Evolutionary conservation across 495 filamentous ascomycete species (phyloP), one percentile per base, ranked within the genome.

Genomic region (Tuber calosporum): DNA sequence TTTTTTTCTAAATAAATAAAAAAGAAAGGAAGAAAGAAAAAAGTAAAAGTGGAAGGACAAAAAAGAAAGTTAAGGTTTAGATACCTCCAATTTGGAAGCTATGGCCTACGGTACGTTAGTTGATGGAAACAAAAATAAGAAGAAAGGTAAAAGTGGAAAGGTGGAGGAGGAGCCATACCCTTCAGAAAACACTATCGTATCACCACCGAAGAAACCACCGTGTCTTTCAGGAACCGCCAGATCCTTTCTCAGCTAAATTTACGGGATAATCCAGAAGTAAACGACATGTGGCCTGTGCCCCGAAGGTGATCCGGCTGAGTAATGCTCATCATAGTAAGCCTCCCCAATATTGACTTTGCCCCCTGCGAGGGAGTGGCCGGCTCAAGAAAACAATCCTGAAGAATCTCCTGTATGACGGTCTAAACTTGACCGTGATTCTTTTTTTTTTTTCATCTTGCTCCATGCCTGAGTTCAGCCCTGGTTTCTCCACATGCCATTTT

Each of bases 211-310:
- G 53, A 62, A 62, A 62, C 53, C 53, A 62, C 53, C 53, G 53
- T 62, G 53, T 62, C 53, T 62, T 62, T 62, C 53, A 62, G 53
- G 53, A 62, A 34, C 53, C 53, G 53, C 53, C 53, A 15, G 42
- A 4, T 15, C 1, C 1, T 30, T 22, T 62, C 53, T 62, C 26
- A 62, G 53, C 53, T 34, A 34, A 62, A 34, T 62, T 62, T 62
- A 62, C 53, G 48, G 48, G 22, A 48, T 48, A 48, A 22, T 48
- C n/a, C n/a, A n/a, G n/a, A n/a, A 8, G 4, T 7, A 48, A 48
- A 48, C 45, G 6, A 48, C 45, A 48, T n/a, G 45, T 48, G 45
- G n/a, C 45, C 11, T 53, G n/a, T 26, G 17, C 20, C 30, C 26
- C 1, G 13, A 34, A 26, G 26, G 30, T 13, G 15, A 62, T 62